Conservation (phyloP, 306 rosid species). For the Dryas drummondii region DNA sequence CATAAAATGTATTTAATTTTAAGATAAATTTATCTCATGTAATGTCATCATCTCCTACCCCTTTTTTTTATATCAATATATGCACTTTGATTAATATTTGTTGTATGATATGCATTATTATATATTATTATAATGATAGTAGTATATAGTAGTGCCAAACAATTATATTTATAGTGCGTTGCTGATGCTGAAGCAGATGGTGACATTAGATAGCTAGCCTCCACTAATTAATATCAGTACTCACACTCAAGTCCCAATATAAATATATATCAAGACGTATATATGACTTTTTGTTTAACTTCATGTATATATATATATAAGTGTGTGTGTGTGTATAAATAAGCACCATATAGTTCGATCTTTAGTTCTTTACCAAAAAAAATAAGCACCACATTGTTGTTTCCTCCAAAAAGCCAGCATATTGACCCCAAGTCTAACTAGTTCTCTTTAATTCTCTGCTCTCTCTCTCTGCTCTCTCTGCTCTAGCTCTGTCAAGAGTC, state of each 20-base stretch:
- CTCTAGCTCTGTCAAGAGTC: not conserved
- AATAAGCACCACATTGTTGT: not conserved
- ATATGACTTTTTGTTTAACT: too few relatives aligned
- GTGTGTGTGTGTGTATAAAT: too few relatives aligned
- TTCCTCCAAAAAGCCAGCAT: not conserved
- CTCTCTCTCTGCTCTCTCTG: not conserved
- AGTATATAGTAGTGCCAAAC: not conserved
- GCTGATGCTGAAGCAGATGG: conserved; percentile 2
- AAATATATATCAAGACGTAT: too few relatives aligned
- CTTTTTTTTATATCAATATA: too few relatives aligned
- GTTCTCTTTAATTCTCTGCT: not conserved
- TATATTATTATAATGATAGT: not conserved
- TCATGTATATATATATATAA: too few relatives aligned
- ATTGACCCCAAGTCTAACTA: not conserved
- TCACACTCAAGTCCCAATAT: not conserved
- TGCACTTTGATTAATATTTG: too few relatives aligned
- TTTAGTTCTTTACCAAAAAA: too few relatives aligned
- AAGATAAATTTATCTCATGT: too few relatives aligned
- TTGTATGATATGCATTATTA: not conserved
- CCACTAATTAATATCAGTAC: not conserved
- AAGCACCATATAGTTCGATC: too few relatives aligned
- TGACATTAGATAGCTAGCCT: not conserved
- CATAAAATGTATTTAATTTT: too few relatives aligned
- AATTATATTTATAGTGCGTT: not conserved
- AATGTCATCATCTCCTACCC: too few relatives aligned